These are phyloP conservation scores for Eutrema yunnanense DNA, from an alignment of 345 rosid genomes.

Conservation along the genomic window DNA sequence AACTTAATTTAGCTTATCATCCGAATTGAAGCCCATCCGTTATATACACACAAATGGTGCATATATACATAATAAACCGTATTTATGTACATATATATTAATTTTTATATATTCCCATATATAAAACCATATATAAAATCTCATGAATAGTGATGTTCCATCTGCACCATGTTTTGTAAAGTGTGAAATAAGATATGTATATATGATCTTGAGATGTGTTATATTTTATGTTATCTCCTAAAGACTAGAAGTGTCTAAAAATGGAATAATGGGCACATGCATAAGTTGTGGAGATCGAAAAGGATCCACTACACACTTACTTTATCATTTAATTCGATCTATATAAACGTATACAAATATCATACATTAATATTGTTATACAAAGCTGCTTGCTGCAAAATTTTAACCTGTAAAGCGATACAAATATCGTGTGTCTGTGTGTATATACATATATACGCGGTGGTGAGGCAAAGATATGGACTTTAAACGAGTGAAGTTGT, in stretches of 20 bases:
- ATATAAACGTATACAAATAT: constrained; percentile 1
- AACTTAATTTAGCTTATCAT: constrained; percentile 22
- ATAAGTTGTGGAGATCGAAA: constrained; percentile 28
- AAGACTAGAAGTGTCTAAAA: constrained; percentile 32
- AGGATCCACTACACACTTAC: constrained; percentile 31
- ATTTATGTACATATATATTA: not conserved
- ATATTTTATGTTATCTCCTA: constrained; percentile 31
- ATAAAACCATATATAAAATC: constrained; percentile 4
- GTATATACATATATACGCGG: constrained; percentile 1
- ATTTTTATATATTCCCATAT: not conserved
- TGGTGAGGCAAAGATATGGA: not conserved
- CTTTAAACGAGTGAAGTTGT: constrained; percentile 4
- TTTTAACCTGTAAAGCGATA: constrained; percentile 16
- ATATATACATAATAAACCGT: not conserved
- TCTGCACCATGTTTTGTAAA: constrained; percentile 25
- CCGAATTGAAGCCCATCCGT: constrained; percentile 14
- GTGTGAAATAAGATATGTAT: constrained; percentile 12
- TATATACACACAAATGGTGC: not conserved
- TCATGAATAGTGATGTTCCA: constrained; percentile 24
- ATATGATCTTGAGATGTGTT: constrained; percentile 23
- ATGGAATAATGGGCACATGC: constrained; percentile 35
- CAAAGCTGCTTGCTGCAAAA: constrained; percentile 16
- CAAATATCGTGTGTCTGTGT: not conserved
- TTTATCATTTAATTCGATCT: constrained; percentile 26
- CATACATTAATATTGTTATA: constrained; percentile 4